A percentile compares a stretch with the other conserved stretches of the same genome.
These are phyloP conservation scores for Candida chilensis DNA, from an alignment of 805 yeast species.

Conservation along the genomic window DNA sequence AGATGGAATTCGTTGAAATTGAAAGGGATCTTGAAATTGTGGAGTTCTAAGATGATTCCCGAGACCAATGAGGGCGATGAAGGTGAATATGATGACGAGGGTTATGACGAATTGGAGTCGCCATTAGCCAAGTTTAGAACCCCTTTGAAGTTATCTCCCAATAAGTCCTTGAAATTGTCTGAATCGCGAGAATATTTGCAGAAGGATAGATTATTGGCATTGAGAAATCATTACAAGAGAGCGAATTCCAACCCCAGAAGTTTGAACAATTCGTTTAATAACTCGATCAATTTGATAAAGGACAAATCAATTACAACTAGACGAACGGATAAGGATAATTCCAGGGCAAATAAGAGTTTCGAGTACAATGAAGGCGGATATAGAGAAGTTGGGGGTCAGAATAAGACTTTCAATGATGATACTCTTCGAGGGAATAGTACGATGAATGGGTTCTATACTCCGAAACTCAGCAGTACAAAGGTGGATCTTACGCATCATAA, in stretches of 20 bases:
- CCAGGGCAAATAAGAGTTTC: no score
- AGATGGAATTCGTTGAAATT: neutral
- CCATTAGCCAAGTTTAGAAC: neutral
- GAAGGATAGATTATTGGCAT: neutral
- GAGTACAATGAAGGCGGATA: no score
- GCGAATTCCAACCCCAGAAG: neutral
- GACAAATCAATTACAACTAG: neutral
- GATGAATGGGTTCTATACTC: no score
- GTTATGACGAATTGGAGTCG: neutral
- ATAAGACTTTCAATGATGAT: no score
- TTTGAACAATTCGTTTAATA: neutral
- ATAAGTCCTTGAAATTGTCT: neutral
- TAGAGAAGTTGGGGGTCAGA: no score
- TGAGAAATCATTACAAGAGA: neutral
- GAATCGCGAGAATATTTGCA: neutral
- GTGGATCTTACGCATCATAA: neutral
- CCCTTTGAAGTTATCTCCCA: neutral
- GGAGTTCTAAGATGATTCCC: neutral
- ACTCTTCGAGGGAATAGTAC: no score
- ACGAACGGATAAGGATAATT: no score
- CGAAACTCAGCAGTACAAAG: neutral
- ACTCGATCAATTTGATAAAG: neutral
- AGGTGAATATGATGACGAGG: neutral
- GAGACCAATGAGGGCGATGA: neutral
- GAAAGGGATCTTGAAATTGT: neutral